Base-by-base conservation (phyloP, 805 yeast species). In the Yueomyces sp. region DNA sequence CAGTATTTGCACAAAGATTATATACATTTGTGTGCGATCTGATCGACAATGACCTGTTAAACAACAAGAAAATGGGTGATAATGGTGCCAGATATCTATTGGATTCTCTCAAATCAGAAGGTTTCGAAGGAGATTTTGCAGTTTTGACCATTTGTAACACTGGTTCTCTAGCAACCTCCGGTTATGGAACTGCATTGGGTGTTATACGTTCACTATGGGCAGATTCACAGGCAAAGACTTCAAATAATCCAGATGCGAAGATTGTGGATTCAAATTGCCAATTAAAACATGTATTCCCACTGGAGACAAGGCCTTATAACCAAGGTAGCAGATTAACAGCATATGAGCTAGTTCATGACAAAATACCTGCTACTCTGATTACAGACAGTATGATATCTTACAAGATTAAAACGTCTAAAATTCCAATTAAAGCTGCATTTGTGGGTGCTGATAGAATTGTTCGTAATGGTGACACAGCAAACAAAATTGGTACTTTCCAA, bases 401-500 rank as follows among this genome's bases (percentile, higher is more conserved):
- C 39, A 69, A 87, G 46, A 69, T 88, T 42, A 67, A 57, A 45
- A 55, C 54, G 4, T 53, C 54, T 33, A 50, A 42, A 49, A 52
- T 85, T 9, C 94, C 94, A n/a, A 75, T 92, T 45, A 81, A 82
- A 59, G 85, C 86, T 42, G 80, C 88, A 27, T 84, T 87, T 44
- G 95, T 85, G 4, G 98, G 98, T 39, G 96, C 97, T 11, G 98
- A 90, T 58, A 74, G 98, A 59, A 82, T 90, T 36, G 96, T 88
- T 3, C 69, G 72, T 30, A 90, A 90, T 59, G 98, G 98, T 42
- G 98, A 90, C 57, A 79, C 95, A 31, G 97, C 97, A 1, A 90
- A 90, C 65, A 90, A 90, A 65, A 90, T 90, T 42, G 98, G 98
- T 27, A 92, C 97, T 0, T 85, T 77, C 64, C 96, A 88, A 64